A percentile compares a stretch with the other conserved stretches of the same genome.
Conservation (phyloP, 257 asterid species). For the Przewalskia tangutica region DNA sequence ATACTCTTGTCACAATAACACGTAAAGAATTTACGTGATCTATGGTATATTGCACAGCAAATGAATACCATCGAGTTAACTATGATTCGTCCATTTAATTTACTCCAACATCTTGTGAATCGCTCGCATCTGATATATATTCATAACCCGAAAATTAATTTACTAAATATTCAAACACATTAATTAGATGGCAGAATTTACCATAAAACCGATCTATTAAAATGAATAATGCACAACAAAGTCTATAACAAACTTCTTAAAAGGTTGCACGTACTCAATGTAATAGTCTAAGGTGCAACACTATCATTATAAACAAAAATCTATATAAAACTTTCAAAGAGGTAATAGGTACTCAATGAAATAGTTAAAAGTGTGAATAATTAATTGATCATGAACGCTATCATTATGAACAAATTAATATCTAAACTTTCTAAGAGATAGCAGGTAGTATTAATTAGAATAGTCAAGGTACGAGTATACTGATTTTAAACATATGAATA, state of each 20-base stretch:
- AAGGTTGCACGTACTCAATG: background rate
- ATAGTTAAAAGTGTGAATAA: background rate
- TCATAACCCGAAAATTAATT: no score
- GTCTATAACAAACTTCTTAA: background rate
- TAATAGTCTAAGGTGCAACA: no score
- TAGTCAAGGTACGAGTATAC: background rate
- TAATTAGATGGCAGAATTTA: no score
- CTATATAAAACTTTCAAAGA: no score
- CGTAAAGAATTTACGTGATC: background rate
- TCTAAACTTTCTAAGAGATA: background rate
- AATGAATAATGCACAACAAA: background rate
- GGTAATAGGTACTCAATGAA: background rate
- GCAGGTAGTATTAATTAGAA: background rate
- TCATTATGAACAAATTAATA: background rate
- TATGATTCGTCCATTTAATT: background rate
- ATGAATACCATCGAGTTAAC: background rate
- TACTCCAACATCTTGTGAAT: no score
- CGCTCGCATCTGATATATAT: no score
- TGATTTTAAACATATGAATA: background rate
- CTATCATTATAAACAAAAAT: no score
- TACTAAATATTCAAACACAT: background rate
- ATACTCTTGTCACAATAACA: background rate
- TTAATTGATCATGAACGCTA: background rate
- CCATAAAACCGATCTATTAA: background rate
- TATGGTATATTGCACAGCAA: background rate